Evolutionary conservation across 192 early-diverging fungal genomes (phyloP), one percentile per base, ranked within the genome.

Genomic region (Jimgerdemannia lactiflua): DNA sequence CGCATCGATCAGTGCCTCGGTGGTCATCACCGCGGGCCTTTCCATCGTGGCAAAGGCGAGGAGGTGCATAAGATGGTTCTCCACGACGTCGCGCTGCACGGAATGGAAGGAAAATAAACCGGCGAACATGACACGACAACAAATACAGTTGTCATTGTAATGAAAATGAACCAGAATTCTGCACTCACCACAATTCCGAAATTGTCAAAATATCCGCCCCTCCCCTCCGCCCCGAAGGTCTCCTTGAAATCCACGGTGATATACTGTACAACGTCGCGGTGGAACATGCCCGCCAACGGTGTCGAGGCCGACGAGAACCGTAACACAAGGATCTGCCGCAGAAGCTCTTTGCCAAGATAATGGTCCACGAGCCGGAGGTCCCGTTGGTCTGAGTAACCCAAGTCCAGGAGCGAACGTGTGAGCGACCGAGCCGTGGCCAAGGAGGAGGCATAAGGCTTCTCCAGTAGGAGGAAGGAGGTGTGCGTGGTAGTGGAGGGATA

Each of bases 131-230:
- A n/a, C n/a, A n/a, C n/a, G n/a, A n/a, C n/a, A n/a, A n/a, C n/a
- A n/a, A n/a, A n/a, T n/a, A n/a, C n/a, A n/a, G n/a, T n/a, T n/a
- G n/a, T n/a, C n/a, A n/a, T n/a, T n/a, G n/a, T n/a, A n/a, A n/a
- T n/a, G n/a, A n/a, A n/a, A n/a, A n/a, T n/a, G n/a, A n/a, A n/a
- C n/a, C n/a, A n/a, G n/a, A n/a, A n/a, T n/a, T n/a, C n/a, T n/a
- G n/a, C n/a, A 67, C 67, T 41, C 40, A 67, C 67, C 70, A 96
- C 92, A 73, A 98, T 97, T 44, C 96, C 96, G 86, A 96, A 96
- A 79, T 97, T 94, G 80, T 98, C 93, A 94, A 98, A 97, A 92
- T 98, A 98, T 4, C 97, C 97, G 71, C 97, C 97, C 74, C 97
- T 92, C 14, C 97, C 97, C 84, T 98, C 93, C 17, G 97, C 96